Evolutionary conservation across 164 flowering plant genomes (phyloP), one percentile per base, ranked within the genome.

Genomic region (Aristolochia contorta): DNA sequence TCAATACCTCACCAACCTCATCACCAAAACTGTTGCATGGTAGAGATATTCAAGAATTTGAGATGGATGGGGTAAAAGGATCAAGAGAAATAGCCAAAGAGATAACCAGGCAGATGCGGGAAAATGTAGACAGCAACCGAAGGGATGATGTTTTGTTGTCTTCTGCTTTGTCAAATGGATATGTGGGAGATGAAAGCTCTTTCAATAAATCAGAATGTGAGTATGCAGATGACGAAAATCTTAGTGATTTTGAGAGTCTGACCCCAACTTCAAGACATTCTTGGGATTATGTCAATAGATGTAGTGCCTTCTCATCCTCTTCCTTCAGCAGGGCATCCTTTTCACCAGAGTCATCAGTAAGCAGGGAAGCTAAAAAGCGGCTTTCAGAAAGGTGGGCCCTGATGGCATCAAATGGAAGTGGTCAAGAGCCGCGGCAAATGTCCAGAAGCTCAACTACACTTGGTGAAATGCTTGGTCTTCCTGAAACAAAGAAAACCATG

Each of bases 381-480:
- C 91, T 90, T 53, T 93, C 99, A 54, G 96, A 85, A 71, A 85
- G 97, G 76, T 88, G 97, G 99, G 86, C 92, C 27, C 64, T 86
- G 84, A 82, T 85, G 87, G 63, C 92, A 64, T 75, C 78, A 47
- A 80, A 76, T 74, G 78, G 80, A 43, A 79, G 66, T 64, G 65
- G 61, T 67, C 83, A 69, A 60, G 92, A 90, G 54, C 91, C 78
- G 54, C 78, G 77, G 65, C 84, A 77, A 59, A 67, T 74, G 3
- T 74, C 82, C 46, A 83, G 85, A 75, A 82, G 84, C 77, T 86
- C 99, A 16, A 86, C 85, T 69, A 88, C 99, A 50, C 67, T 93
- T 66, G 97, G 96, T 46, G 99, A 93, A 69, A 90, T 93, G 97
- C 96, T 93, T 74, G 89, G 96, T 33, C 90, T 93, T 71, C 81